phyloP scores from a whole-genome alignment of 163 green algal genomes.

The Chlamydomonas reinhardtii region DNA sequence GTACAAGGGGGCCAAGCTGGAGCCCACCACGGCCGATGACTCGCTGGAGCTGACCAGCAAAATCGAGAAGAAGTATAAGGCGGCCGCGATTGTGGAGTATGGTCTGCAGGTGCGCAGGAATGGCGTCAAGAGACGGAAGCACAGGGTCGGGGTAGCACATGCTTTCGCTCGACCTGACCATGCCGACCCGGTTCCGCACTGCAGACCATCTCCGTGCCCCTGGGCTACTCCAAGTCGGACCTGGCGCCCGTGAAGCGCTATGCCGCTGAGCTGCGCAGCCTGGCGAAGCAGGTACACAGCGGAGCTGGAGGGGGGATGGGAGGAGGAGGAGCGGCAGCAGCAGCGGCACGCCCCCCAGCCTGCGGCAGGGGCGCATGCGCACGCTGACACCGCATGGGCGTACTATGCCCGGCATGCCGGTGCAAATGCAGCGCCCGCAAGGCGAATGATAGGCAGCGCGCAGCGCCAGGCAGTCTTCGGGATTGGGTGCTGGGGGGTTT shows the following conservation, averaged over 20 bases:
- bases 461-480: no score
- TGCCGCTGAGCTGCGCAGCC: constrained; percentile 59
- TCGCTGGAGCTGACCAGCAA: constrained; percentile 62
- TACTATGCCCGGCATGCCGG: no score
- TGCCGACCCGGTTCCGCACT: no score
- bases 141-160: no score
- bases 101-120: constrained; percentile 60
- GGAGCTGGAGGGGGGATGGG: background rate
- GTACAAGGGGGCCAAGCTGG: constrained; percentile 55
- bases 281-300: constrained; percentile 58
- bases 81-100: constrained; percentile 66
- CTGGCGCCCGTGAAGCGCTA: constrained; percentile 68
- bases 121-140: no score
- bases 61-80: constrained; percentile 74
- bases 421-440: no score
- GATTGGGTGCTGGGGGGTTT: no score
- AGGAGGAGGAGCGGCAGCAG: background rate
- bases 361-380: no score
- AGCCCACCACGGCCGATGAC: constrained; percentile 47
- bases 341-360: background rate
- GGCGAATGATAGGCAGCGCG: no score
- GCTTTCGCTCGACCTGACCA: no score
- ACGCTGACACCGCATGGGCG: no score
- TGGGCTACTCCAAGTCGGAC: constrained; percentile 52
- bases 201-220: constrained; percentile 62